Percentiles rank a stretch among this genome's conserved stretches.
Evolutionary conservation across 208 protist genomes (phyloP).

Genomic region (Crithidia expoeki): DNA sequence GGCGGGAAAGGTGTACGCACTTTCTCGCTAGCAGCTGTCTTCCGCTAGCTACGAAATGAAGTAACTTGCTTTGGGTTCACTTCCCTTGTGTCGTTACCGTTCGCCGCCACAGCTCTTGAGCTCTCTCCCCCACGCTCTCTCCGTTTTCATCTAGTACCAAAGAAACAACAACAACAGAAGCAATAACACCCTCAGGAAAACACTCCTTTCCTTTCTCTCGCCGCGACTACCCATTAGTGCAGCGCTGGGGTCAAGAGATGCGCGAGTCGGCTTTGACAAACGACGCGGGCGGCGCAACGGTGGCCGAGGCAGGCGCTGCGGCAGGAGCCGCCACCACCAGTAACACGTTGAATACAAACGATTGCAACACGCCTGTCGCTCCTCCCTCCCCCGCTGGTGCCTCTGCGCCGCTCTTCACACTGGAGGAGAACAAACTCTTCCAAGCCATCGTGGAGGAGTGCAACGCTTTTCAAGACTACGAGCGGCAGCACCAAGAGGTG

Average conservation of each 20-base stretch:
- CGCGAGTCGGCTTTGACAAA: neutral
- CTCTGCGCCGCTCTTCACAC: slow-evolving; percentile 27
- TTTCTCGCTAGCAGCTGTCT: no score
- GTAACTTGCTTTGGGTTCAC: no score
- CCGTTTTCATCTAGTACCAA: no score
- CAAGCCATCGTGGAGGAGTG: slow-evolving; percentile 59
- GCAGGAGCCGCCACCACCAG: neutral
- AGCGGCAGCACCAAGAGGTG: slow-evolving; percentile 95
- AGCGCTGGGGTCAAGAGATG: neutral
- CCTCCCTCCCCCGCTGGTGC: neutral
- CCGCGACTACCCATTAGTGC: no score
- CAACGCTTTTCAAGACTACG: slow-evolving; percentile 90
- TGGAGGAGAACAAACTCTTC: slow-evolving; percentile 51
- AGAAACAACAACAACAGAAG: no score
- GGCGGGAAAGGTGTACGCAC: no score
- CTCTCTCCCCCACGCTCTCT: no score
- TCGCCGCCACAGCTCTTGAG: no score
- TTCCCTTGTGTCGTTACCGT: no score
- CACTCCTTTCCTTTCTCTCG: no score
- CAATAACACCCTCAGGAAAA: no score
- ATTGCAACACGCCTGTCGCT: neutral
- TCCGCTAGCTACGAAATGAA: no score
- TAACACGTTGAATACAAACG: neutral
- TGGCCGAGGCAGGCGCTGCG: neutral
- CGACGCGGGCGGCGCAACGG: slow-evolving; percentile 3